These are phyloP conservation scores for Xylaria venustula DNA, from an alignment of 495 filamentous ascomycete species.

Conservation along the genomic window DNA sequence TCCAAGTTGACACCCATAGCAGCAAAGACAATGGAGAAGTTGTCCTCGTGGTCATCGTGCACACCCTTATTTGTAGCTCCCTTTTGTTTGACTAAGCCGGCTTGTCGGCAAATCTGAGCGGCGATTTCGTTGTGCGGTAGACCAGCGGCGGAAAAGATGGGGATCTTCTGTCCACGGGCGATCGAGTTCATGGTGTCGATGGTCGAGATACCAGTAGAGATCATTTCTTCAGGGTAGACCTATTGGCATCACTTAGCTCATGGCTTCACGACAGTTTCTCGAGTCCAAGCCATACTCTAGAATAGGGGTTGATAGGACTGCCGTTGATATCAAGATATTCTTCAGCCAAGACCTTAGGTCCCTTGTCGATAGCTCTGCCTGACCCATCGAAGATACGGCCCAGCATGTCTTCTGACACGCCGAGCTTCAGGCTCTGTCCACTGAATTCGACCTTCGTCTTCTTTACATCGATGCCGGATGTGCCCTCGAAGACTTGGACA, in stretches of 20 bases:
- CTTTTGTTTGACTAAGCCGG: slow-evolving; percentile 81
- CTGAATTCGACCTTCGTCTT: slow-evolving; percentile 98
- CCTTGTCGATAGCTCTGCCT: slow-evolving; percentile 95
- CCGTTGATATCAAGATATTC: slow-evolving; percentile 99
- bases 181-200: slow-evolving; percentile 99
- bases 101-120: slow-evolving; percentile 95
- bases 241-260: slow-evolving; percentile 33
- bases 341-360: slow-evolving; percentile 95
- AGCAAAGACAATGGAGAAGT: slow-evolving; percentile 98
- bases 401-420: slow-evolving; percentile 99
- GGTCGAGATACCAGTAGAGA: slow-evolving; percentile 97
- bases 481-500: slow-evolving; percentile 98
- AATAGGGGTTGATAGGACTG: slow-evolving; percentile 98
- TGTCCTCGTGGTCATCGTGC: slow-evolving; percentile 96
- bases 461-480: slow-evolving; percentile 95
- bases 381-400: slow-evolving; percentile 98
- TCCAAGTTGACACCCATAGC: slow-evolving; percentile 99
- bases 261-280: neutral
- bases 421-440: slow-evolving; percentile 93
- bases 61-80: slow-evolving; percentile 81
- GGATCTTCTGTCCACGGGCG: slow-evolving; percentile 98
- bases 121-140: slow-evolving; percentile 99
- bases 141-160: slow-evolving; percentile 98
- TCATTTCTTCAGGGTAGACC: slow-evolving; percentile 99
- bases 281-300: slow-evolving; percentile 62